Evolutionary conservation across 345 rosid species (phyloP), one percentile per base, ranked within the genome.

Genomic region (Melaleuca quinquenervia): DNA sequence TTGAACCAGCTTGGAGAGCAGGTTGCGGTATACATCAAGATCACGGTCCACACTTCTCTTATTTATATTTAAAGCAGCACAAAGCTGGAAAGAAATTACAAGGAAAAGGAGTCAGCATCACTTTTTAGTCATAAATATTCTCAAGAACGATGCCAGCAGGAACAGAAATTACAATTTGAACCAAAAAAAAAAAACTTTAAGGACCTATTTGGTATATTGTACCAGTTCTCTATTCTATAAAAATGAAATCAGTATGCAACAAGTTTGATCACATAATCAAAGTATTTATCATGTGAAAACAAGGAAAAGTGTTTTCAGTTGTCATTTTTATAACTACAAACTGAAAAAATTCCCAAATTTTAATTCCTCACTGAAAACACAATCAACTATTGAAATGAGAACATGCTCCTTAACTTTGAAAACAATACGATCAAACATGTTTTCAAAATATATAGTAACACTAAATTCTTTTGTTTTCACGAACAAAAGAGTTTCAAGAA

Each of bases 31-130:
- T 80, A 97, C 98, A 88, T 96, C 99, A 15, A 97, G 98, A 91
- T 97, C 98, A 49, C 99, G 93, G 60, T 97, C 99, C 87, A 96
- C 98, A 85, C 98, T 94, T 91, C 95, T 93, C 90, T 96, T 97
- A 89, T 94, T 83, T 32, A 97, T 90, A 86, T 96, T 96, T 89
- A 97, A 90, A 83, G 95, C 98, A 76, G 97, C 91, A 89, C 99
- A 97, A 85, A 97, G 97, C 99, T 97, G 80, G 58, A 51, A 22
- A 70, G 5, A 26, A n/a, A 82, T 18, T 50, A 82, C 9, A 48
- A 50, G 55, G 48, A 29, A 52, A 50, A 52, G 48, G 86, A 50
- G 18, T 56, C 51, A 84, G 48, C 41, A 75, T 22, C 15, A 41
- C 45, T n/a, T 29, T 45, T 70, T 70, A 70, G 48, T 70, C 48